Evolutionary conservation across 768 basidiomycete species (phyloP).

Genomic region (Coprinopsis cinerea): DNA sequence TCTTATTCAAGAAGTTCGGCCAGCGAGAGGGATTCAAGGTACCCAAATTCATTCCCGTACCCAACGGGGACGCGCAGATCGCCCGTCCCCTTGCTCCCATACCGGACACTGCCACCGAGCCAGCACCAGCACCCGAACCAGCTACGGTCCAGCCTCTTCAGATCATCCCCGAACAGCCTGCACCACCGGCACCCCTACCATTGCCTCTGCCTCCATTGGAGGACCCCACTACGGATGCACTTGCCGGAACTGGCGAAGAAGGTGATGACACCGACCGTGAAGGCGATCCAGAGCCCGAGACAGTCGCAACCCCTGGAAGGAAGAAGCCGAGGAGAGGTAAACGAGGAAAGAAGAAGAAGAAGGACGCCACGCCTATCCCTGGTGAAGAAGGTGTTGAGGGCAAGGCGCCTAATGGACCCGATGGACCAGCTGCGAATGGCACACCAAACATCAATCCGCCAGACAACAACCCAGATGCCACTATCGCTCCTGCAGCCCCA

Average conservation of each 20-base stretch:
- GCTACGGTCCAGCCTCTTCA: neutral
- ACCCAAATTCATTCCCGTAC: neutral
- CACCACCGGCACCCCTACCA: neutral
- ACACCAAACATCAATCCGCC: neutral
- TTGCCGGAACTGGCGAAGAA: slow-evolving; percentile 29
- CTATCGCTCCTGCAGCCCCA: neutral
- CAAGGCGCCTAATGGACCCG: neutral
- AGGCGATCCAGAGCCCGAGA: slow-evolving; percentile 21
- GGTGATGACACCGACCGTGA: slow-evolving; percentile 61
- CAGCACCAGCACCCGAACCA: neutral
- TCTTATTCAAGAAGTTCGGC: slow-evolving; percentile 8
- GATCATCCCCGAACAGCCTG: too few relatives aligned
- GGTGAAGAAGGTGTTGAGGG: slow-evolving; percentile 32
- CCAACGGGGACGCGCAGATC: neutral
- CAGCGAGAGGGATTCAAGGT: slow-evolving; percentile 1
- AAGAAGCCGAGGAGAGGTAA: slow-evolving; percentile 44
- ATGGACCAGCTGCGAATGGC: neutral
- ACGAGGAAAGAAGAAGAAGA: slow-evolving; percentile 50
- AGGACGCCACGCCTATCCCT: slow-evolving; percentile 14
- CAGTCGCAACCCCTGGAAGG: slow-evolving; percentile 38
- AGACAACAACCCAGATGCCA: neutral
- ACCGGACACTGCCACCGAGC: neutral
- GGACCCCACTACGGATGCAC: slow-evolving; percentile 6
- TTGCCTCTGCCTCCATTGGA: neutral
- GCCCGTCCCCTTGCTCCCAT: neutral